phyloP scores from a whole-genome alignment of 345 rosid species.

The Acer negundo region DNA sequence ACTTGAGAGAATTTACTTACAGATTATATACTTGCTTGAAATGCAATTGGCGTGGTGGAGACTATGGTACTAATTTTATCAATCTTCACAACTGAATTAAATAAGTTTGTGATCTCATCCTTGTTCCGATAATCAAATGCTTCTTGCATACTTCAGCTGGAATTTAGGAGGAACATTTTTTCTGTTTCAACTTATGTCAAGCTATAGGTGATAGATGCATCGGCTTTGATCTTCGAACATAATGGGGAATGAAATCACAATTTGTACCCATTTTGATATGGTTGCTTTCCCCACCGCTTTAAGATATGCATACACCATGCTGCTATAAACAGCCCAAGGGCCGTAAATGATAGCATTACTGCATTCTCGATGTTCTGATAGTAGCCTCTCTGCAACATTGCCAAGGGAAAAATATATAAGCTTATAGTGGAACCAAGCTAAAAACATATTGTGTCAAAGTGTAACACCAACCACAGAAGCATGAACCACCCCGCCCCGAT shows the following conservation, averaged over 20 bases:
- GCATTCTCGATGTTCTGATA: conserved; percentile 63
- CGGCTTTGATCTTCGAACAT: background rate
- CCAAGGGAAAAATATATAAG: conserved; percentile 19
- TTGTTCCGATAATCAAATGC: background rate
- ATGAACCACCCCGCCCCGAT: background rate
- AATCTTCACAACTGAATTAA: conserved; percentile 8
- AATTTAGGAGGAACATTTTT: conserved; percentile 1
- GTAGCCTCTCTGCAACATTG: conserved; percentile 71
- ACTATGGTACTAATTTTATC: conserved; percentile 3
- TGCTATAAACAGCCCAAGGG: conserved; percentile 64
- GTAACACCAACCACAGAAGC: background rate
- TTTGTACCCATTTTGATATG: conserved; percentile 80
- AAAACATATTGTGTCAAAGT: conserved; percentile 2
- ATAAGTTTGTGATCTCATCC: background rate
- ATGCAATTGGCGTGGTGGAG: background rate
- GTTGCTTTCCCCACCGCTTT: conserved; percentile 92
- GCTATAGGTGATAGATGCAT: conserved; percentile 4
- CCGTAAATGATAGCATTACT: conserved; percentile 62
- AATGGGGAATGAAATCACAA: conserved; percentile 36
- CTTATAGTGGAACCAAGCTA: background rate
- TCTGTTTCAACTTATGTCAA: conserved; percentile 14
- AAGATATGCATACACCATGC: conserved; percentile 79
- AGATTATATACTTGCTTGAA: background rate
- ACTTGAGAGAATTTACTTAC: background rate
- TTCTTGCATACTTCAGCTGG: background rate